Percentiles rank a stretch among this genome's conserved stretches.
Evolutionary conservation across 2,329 filamentous ascomycete species (phyloP).

Genomic region (Elsinoe arachidis): DNA sequence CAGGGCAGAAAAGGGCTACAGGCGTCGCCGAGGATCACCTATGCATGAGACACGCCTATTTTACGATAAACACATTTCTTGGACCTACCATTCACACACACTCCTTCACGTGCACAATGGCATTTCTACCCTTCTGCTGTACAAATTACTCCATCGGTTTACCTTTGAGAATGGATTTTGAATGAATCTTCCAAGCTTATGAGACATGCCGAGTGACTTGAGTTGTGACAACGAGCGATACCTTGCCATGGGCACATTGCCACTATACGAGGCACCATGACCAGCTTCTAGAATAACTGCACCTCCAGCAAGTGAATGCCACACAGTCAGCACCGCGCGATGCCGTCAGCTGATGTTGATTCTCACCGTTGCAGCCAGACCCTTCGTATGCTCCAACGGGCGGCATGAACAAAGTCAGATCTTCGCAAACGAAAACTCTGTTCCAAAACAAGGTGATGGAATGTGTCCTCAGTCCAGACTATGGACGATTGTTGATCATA

Average conservation of each 20-base stretch:
- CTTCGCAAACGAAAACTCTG: background rate
- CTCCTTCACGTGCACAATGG: background rate
- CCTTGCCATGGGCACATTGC: background rate
- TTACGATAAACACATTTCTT: slow-evolving; percentile 6
- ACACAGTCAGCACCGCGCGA: background rate
- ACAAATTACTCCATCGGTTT: background rate
- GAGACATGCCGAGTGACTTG: background rate
- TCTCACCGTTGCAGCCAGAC: background rate
- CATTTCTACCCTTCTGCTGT: slow-evolving; percentile 2
- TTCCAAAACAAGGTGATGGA: slow-evolving; percentile 4
- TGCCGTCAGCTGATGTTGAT: slow-evolving; percentile 1
- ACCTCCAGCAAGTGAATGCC: background rate
- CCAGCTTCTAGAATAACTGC: background rate
- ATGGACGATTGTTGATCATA: background rate
- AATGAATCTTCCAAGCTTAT: background rate
- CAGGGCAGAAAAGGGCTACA: background rate
- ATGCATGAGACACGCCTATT: slow-evolving; percentile 10
- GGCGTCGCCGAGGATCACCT: slow-evolving; percentile 2
- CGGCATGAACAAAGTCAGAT: background rate
- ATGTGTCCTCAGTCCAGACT: background rate
- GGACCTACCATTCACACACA: slow-evolving; percentile 7
- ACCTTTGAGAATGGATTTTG: background rate
- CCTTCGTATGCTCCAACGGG: background rate
- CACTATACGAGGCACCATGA: background rate
- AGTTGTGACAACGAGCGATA: background rate